phyloP scores from a whole-genome alignment of 2,329 filamentous ascomycete genomes.

The Berkeleyomyces rouxiae region DNA sequence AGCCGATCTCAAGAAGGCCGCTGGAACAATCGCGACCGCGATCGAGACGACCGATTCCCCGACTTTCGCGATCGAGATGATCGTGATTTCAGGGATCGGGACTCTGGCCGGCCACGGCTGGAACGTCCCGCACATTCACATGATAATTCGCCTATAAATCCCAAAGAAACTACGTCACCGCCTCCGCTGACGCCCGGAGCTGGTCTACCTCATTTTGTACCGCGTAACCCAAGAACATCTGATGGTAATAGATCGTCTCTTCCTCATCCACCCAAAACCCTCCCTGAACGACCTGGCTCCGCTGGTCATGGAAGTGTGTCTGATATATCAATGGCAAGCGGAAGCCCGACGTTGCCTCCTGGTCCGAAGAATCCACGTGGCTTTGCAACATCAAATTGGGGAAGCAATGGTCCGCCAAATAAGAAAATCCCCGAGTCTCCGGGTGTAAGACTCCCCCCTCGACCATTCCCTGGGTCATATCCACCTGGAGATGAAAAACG shows the following conservation, averaged over 20 bases:
- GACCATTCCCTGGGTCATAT: constrained; percentile 15
- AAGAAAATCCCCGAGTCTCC: constrained; percentile 37
- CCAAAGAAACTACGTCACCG: constrained; percentile 28
- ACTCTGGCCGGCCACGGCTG: constrained; percentile 32
- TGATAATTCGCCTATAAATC: constrained; percentile 28
- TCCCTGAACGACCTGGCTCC: constrained; percentile 33
- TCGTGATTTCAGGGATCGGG: constrained; percentile 30
- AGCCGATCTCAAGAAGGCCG: constrained; percentile 50
- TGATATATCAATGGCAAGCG: constrained; percentile 11
- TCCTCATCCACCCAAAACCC: constrained; percentile 14
- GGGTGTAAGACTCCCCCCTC: constrained; percentile 26
- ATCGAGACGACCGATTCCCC: constrained; percentile 30
- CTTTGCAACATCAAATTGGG: constrained; percentile 24
- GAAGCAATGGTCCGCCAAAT: constrained; percentile 30
- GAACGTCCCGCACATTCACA: constrained; percentile 33
- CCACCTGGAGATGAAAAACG: constrained; percentile 26
- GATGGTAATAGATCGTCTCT: constrained; percentile 18
- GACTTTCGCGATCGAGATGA: constrained; percentile 28
- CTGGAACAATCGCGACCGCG: constrained; percentile 39
- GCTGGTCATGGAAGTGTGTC: constrained; percentile 22
- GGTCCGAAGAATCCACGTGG: constrained; percentile 5
- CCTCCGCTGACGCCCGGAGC: constrained; percentile 35
- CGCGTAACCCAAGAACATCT: constrained; percentile 39
- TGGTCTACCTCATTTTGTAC: constrained; percentile 27
- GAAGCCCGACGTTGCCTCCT: constrained; percentile 21